A percentile compares a stretch with the other conserved stretches of the same genome.
Evolutionary conservation across 164 flowering plant genomes (phyloP).

Genomic region (Liriodendron chinense): DNA sequence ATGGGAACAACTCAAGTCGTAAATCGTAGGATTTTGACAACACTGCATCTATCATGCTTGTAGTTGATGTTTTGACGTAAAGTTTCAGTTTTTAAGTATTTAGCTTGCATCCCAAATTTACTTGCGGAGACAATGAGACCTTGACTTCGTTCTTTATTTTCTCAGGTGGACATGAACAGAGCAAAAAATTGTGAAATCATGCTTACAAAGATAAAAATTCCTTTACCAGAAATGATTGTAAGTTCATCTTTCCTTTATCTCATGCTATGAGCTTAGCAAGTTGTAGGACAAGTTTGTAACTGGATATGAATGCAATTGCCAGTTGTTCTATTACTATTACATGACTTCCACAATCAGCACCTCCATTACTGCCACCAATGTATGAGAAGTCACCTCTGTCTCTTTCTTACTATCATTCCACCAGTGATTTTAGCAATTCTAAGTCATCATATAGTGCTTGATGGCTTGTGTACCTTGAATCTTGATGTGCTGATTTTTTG

Average conservation of each 20-base stretch:
- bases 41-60: no score
- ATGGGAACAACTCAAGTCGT: no score
- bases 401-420: background rate
- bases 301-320: background rate
- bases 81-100: background rate
- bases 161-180: constrained; percentile 88
- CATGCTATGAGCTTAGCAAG: background rate
- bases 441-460: background rate
- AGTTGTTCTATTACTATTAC: background rate
- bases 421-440: no score
- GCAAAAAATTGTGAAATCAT: constrained; percentile 90
- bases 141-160: constrained; percentile 2
- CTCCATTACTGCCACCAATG: background rate
- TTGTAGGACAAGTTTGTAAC: background rate
- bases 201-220: constrained; percentile 92
- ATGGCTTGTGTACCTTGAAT: no score
- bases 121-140: background rate
- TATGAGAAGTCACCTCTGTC: background rate
- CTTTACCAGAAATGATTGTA: constrained; percentile 91
- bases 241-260: constrained; percentile 26
- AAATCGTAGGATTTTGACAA: no score
- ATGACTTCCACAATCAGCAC: background rate
- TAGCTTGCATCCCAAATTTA: background rate
- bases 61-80: no score
- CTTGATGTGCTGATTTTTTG: no score